Evolutionary conservation across 1,284 basidiomycete species (phyloP), one percentile per base, ranked within the genome.

Genomic region (Cystobasidium pallidum): DNA sequence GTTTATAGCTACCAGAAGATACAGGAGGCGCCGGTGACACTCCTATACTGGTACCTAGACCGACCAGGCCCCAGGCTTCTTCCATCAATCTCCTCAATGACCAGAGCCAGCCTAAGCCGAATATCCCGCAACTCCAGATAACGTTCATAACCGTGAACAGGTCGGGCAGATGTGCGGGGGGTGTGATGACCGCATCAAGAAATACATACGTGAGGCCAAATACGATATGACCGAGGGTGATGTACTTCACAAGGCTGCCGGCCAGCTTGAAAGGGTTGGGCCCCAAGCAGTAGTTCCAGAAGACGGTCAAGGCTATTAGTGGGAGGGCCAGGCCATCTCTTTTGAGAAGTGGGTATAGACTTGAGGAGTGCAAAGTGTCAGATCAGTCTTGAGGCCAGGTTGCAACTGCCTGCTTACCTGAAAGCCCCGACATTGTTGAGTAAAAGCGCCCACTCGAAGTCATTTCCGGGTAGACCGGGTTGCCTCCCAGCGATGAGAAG

Each of bases 281-380:
- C 0, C 94, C 94, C 66, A 94, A 85, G 1, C 90, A 73, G 73
- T 86, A 86, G 79, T 95, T 96, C 92, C 92, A 97, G 1, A 91
- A 78, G 0, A 89, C 21, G 3, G 87, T 82, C 4, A 88, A 80
- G 0, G 86, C 86, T 30, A 89, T 72, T 75, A 92, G 93, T 79
- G 90, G 90, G 17, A 91, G 74, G 0, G 83, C 86, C n/a, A 91
- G 84, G 0, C 90, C 91, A 74, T 96, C 94, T 73, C 86, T 85
- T 76, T 88, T 88, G 32, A 96, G 82, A 28, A 96, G 81, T 0
- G 94, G 93, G 88, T 90, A 96, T 89, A 96, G 91, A 78, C 93
- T 94, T 75, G 0, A 28, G 43, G n/a, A 13, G 26, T 10, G 21
- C 6, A 11, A 58, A 30, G 19, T 21, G 28, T 24, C 8, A 52